phyloP scores from a whole-genome alignment of 192 early-diverging fungal genomes.

The Coemansia biformis region DNA sequence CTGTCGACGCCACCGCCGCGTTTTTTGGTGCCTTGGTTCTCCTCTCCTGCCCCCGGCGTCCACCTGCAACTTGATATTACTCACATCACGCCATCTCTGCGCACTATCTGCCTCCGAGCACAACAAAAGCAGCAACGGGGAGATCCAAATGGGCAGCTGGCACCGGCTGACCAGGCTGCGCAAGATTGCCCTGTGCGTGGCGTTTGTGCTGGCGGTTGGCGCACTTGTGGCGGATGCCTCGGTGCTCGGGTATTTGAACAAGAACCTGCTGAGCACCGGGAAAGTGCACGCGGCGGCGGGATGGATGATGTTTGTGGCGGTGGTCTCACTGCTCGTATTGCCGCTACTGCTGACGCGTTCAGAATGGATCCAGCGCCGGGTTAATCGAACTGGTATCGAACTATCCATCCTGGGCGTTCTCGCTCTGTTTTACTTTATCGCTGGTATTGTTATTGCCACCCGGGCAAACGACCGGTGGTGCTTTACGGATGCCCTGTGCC shows the following conservation, averaged over 20 bases:
- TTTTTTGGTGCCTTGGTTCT: no score
- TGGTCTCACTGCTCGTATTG: constrained; percentile 10
- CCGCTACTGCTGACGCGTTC: constrained; percentile 18
- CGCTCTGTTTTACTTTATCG: constrained; percentile 19
- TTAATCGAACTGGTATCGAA: constrained; percentile 34
- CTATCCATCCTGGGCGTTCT: constrained; percentile 11
- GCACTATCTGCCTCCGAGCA: background rate
- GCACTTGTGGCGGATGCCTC: constrained; percentile 14
- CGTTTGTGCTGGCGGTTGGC: constrained; percentile 1
- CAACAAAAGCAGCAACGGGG: no score
- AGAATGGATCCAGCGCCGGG: constrained; percentile 15
- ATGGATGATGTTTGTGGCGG: constrained; percentile 28
- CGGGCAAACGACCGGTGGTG: constrained; percentile 14
- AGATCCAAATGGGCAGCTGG: constrained; percentile 27
- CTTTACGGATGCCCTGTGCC: constrained; percentile 12
- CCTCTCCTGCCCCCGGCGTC: no score
- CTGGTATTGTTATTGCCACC: constrained; percentile 20
- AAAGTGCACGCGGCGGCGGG: constrained; percentile 8
- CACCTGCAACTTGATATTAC: no score
- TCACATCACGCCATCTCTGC: background rate
- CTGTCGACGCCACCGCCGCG: no score
- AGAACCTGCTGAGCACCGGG: background rate
- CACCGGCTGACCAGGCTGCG: constrained; percentile 13
- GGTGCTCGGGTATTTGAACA: constrained; percentile 14
- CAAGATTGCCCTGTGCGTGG: constrained; percentile 6